Percentiles rank a stretch among this genome's conserved stretches.
Conservation (phyloP, 129 eudicot species). For the Rutidosis leptorrhynchoides region DNA sequence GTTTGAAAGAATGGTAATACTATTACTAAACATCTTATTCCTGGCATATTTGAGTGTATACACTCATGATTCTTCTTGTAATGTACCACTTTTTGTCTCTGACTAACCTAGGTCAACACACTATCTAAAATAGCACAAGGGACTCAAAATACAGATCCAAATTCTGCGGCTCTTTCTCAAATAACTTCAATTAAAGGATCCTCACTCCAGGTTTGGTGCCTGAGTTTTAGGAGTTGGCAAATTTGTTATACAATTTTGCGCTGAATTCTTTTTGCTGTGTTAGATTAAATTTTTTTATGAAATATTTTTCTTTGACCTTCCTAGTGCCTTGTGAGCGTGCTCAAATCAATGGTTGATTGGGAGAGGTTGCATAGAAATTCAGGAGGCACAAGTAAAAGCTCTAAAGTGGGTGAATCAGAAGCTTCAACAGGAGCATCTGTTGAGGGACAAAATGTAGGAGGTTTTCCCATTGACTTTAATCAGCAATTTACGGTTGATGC, state of each 20-base stretch:
- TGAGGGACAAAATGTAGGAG: too few relatives aligned
- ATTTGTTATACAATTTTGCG: neutral
- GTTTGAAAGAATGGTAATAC: conserved; percentile 75
- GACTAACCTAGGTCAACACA: conserved; percentile 53
- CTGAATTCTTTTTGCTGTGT: too few relatives aligned
- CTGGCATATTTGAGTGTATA: neutral
- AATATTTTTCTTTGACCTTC: conserved; percentile 9
- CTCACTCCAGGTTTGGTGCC: conserved; percentile 91
- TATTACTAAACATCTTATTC: conserved; percentile 5
- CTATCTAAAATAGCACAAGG: conserved; percentile 96
- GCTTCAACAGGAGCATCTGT: conserved; percentile 34
- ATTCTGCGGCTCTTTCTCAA: conserved; percentile 69
- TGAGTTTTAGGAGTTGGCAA: too few relatives aligned
- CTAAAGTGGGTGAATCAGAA: conserved; percentile 45
- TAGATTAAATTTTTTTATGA: too few relatives aligned
- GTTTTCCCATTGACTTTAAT: too few relatives aligned
- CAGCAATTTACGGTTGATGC: conserved; percentile 94
- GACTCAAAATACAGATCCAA: conserved; percentile 82
- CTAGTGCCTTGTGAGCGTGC: conserved; percentile 88
- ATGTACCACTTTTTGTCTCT: conserved; percentile 10
- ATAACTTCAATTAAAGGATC: conserved; percentile 70
- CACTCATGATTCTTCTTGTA: conserved; percentile 4
- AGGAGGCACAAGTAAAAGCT: conserved; percentile 38
- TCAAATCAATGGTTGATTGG: conserved; percentile 90
- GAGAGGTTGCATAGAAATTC: conserved; percentile 70